phyloP scores from a whole-genome alignment of 805 yeast genomes.

The Crinitomyces ghanaensis region DNA sequence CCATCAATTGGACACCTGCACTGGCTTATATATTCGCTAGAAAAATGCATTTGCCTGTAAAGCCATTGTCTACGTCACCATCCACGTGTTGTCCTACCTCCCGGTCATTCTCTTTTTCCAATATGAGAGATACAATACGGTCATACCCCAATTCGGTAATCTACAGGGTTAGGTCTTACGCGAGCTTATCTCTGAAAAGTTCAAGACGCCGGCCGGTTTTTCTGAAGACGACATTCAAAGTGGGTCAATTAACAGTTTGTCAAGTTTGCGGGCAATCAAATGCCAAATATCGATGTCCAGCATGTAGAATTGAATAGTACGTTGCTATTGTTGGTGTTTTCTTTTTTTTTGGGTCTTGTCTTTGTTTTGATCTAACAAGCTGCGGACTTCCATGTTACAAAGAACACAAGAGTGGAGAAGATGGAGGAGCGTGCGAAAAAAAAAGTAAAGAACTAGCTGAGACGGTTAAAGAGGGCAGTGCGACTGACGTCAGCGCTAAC shows the following conservation, averaged over 20 bases:
- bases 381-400: constrained; percentile 59
- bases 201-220: too few relatives aligned
- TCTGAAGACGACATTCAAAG: too few relatives aligned
- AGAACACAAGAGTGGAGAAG: constrained; percentile 18
- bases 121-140: too few relatives aligned
- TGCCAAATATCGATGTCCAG: constrained; percentile 49
- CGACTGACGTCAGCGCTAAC: background rate
- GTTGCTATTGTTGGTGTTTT: too few relatives aligned
- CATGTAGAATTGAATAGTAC: constrained; percentile 26
- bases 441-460: background rate
- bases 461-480: background rate
- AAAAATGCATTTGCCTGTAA: background rate
- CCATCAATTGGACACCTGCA: too few relatives aligned
- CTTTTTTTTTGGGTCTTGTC: constrained; percentile 2
- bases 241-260: constrained; percentile 23
- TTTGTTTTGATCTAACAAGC: constrained; percentile 6
- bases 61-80: too few relatives aligned
- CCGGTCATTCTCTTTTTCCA: too few relatives aligned
- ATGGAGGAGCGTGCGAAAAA: background rate
- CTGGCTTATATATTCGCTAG: too few relatives aligned
- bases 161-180: too few relatives aligned
- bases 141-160: too few relatives aligned
- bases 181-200: too few relatives aligned
- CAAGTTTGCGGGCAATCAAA: constrained; percentile 27
- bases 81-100: too few relatives aligned